A percentile compares a stretch with the other conserved stretches of the same genome.
phyloP scores from a whole-genome alignment of 2,329 filamentous ascomycete genomes.

The Neofusicoccum ribis region DNA sequence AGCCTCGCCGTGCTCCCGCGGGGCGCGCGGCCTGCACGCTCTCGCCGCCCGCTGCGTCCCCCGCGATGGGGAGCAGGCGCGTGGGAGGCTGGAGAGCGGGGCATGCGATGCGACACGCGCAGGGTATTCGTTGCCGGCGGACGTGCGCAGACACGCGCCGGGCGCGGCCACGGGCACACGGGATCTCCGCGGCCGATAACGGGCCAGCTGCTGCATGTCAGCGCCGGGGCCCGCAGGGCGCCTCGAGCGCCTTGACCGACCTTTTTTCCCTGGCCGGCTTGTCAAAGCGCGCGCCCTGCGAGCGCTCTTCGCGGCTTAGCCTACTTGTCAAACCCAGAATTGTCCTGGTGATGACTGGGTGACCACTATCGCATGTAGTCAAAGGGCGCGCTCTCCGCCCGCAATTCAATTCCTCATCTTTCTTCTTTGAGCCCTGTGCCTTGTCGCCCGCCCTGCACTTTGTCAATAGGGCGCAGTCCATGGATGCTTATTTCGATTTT shows the following conservation, averaged over 20 bases:
- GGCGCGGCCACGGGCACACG: not conserved
- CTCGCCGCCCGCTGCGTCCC: not conserved
- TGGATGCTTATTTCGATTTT: conserved; percentile 42
- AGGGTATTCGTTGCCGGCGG: no score
- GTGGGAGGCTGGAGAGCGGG: no score
- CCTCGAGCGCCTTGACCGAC: not conserved
- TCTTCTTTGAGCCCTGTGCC: not conserved
- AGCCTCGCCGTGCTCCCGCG: not conserved
- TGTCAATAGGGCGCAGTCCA: conserved; percentile 26
- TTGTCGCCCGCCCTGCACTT: conserved; percentile 4
- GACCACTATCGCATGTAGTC: not conserved
- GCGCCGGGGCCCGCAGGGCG: not conserved
- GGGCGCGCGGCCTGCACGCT: not conserved
- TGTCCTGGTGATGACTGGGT: not conserved
- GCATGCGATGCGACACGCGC: no score
- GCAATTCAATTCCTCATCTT: not conserved
- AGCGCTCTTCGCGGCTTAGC: not conserved
- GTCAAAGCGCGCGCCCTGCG: not conserved
- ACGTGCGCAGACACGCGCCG: no score
- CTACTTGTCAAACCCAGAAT: not conserved
- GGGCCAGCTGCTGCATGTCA: conserved; percentile 4
- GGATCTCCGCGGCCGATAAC: conserved; percentile 1
- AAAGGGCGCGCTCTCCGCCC: not conserved
- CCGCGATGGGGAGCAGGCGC: not conserved
- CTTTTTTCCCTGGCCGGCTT: not conserved